Conservation (phyloP, 495 filamentous ascomycete species). For the Trichodelitschia bisporula region DNA sequence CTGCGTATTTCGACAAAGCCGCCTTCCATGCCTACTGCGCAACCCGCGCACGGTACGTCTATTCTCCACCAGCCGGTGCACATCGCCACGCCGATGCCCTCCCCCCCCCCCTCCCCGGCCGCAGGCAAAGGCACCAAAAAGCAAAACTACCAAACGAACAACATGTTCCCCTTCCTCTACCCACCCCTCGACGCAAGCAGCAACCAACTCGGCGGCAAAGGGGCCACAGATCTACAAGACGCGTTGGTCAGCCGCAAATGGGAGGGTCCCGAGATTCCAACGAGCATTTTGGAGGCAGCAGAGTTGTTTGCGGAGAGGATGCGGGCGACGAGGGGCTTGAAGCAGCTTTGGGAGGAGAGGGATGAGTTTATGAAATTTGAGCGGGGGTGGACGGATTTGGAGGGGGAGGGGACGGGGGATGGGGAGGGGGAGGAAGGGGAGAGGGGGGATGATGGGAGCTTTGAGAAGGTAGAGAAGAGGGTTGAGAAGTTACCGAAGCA, state of each 20-base stretch:
- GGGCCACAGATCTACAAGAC: conserved; percentile 49
- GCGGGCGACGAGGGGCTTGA: conserved; percentile 69
- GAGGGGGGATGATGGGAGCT: conserved; percentile 21
- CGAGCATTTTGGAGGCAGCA: conserved; percentile 86
- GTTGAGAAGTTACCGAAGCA: conserved; percentile 1
- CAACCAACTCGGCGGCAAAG: conserved; percentile 72
- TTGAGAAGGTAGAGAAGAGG: conserved; percentile 21
- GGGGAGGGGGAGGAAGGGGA: conserved; percentile 4
- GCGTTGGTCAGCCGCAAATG: conserved; percentile 53
- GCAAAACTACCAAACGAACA: conserved; percentile 97
- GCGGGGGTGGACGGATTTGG: conserved; percentile 40
- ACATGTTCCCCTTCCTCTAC: conserved; percentile 95
- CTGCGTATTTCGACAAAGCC: conserved; percentile 59
- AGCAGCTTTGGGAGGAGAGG: conserved; percentile 83
- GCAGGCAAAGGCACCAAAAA: conserved; percentile 92
- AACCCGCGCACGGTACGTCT: conserved; percentile 31
- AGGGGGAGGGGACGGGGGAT: conserved; percentile 5
- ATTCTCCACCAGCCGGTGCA: conserved; percentile 93
- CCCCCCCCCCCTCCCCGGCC: conserved; percentile 78
- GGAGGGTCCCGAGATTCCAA: conserved; percentile 77
- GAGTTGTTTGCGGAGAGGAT: conserved; percentile 73
- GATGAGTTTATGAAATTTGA: conserved; percentile 79
- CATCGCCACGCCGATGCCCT: conserved; percentile 94
- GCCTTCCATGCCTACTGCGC: conserved; percentile 24
- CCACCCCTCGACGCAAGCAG: conserved; percentile 65